Conservation (phyloP, 495 filamentous ascomycete genomes). For the Aspergillus nanangensis region DNA sequence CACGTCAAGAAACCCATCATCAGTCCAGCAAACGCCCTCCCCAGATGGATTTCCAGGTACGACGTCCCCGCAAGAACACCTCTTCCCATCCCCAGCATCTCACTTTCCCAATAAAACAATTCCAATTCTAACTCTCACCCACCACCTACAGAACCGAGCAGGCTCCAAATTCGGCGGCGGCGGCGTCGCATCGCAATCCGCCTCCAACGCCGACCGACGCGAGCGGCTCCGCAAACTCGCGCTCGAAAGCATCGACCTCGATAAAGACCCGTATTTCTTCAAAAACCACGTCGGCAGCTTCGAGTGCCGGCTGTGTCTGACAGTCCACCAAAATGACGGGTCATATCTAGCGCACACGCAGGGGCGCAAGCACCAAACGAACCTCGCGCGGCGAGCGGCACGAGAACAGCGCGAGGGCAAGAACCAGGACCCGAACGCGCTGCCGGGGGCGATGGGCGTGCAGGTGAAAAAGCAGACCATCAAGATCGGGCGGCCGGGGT, state of each 20-base stretch:
- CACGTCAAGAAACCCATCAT: slow-evolving; percentile 6
- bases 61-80: too few relatives aligned
- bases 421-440: slow-evolving; percentile 64
- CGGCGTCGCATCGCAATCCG: slow-evolving; percentile 87
- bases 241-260: slow-evolving; percentile 96
- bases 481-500: slow-evolving; percentile 95
- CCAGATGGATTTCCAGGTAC: slow-evolving; percentile 64
- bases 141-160: slow-evolving; percentile 70
- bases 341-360: slow-evolving; percentile 99
- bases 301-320: slow-evolving; percentile 95
- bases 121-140: background rate
- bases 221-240: slow-evolving; percentile 97
- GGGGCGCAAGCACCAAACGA: slow-evolving; percentile 98
- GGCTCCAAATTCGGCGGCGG: slow-evolving; percentile 98
- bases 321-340: slow-evolving; percentile 99
- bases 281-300: slow-evolving; percentile 98
- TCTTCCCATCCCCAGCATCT: background rate
- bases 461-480: slow-evolving; percentile 85
- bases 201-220: slow-evolving; percentile 93
- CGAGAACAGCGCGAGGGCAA: slow-evolving; percentile 86
- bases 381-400: slow-evolving; percentile 93
- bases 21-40: background rate
- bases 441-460: slow-evolving; percentile 71
- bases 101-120: background rate
- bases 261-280: slow-evolving; percentile 99